Conservation (phyloP, 1,284 basidiomycete species). For the Tilletia horrida region DNA sequence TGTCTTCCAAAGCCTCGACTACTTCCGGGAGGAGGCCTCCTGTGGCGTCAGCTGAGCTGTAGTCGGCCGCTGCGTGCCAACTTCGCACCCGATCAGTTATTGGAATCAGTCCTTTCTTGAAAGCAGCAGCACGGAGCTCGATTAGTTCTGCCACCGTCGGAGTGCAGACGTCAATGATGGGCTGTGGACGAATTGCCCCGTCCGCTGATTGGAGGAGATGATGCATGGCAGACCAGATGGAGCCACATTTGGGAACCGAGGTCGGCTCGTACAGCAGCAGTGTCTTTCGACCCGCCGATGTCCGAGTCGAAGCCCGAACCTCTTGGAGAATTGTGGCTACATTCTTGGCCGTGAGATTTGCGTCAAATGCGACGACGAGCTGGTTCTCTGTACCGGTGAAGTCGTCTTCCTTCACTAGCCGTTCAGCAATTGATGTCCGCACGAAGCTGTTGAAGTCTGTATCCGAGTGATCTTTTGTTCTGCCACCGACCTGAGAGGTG, state of each 20-base stretch:
- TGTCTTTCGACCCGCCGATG: not conserved
- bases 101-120: not conserved
- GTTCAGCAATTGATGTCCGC: no score
- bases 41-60: no score
- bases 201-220: conserved; percentile 51
- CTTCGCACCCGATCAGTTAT: no score
- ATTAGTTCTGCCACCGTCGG: conserved; percentile 36
- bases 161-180: conserved; percentile 29
- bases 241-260: conserved; percentile 71
- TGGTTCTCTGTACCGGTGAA: not conserved
- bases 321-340: not conserved
- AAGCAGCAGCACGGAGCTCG: conserved; percentile 20
- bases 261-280: conserved; percentile 67
- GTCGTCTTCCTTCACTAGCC: no score
- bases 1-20: no score
- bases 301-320: not conserved
- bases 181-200: not conserved
- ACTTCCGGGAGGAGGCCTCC: no score
- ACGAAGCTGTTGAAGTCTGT: not conserved
- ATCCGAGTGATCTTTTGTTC: conserved; percentile 8
- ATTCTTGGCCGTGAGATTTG: conserved; percentile 66
- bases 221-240: conserved; percentile 64
- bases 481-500: conserved; percentile 22
- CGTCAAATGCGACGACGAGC: conserved; percentile 72
- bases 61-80: no score